phyloP scores from a whole-genome alignment of 2,329 filamentous ascomycete species.

The Kalmusia sp. region DNA sequence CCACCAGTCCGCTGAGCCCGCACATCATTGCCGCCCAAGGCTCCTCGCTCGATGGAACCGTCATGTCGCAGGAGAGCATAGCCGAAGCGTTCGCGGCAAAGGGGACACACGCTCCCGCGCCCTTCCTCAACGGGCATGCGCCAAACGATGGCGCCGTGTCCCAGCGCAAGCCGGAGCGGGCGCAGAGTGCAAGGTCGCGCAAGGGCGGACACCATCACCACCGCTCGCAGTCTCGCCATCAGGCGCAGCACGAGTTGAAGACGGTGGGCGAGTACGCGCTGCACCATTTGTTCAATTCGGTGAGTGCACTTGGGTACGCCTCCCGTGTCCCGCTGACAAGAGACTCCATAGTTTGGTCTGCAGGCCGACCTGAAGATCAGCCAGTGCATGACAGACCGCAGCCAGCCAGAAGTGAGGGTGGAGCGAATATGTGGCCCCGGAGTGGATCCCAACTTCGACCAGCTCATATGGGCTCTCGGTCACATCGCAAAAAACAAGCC shows the following conservation, averaged over 20 bases:
- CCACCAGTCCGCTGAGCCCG: constrained; percentile 82
- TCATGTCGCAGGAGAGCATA: constrained; percentile 50
- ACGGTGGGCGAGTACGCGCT: constrained; percentile 98
- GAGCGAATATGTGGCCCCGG: constrained; percentile 91
- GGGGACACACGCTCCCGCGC: constrained; percentile 25
- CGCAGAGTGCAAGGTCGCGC: constrained; percentile 65
- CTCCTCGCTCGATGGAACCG: constrained; percentile 46
- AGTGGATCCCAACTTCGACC: constrained; percentile 88
- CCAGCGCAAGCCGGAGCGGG: constrained; percentile 51
- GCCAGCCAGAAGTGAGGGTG: constrained; percentile 82
- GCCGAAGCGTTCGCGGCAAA: constrained; percentile 44
- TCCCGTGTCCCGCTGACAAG: neutral
- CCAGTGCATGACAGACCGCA: constrained; percentile 80
- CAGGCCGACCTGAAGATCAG: constrained; percentile 97
- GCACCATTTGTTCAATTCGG: constrained; percentile 93
- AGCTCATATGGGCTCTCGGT: constrained; percentile 89
- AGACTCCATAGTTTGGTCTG: constrained; percentile 75
- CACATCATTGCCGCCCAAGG: constrained; percentile 72
- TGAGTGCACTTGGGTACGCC: constrained; percentile 45
- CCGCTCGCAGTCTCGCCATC: constrained; percentile 71
- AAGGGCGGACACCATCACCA: constrained; percentile 81
- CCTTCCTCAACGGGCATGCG: constrained; percentile 20
- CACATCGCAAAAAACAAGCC: constrained; percentile 95
- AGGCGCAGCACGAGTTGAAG: constrained; percentile 76
- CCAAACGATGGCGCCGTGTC: constrained; percentile 24